Conservation (phyloP, 176 grass and related monocot genomes). For the Eragrostis nindensis region DNA sequence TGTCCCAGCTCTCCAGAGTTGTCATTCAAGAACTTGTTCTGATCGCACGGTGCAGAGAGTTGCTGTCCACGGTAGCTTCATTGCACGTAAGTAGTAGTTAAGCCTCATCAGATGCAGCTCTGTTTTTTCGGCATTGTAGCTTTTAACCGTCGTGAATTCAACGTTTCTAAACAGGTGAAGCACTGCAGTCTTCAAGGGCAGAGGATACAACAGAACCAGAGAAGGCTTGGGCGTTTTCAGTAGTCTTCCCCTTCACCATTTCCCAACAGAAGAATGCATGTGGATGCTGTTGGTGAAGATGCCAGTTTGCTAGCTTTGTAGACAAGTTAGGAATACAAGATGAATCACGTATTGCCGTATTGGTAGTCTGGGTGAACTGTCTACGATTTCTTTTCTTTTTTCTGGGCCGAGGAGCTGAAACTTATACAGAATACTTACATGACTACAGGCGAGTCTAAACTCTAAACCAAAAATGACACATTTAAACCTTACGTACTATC, state of each 20-base stretch:
- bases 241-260: not conserved
- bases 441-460: not conserved
- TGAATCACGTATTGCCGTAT: too few relatives aligned
- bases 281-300: not conserved
- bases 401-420: too few relatives aligned
- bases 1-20: constrained; percentile 58
- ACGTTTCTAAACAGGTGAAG: not conserved
- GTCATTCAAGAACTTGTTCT: constrained; percentile 49
- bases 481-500: not conserved
- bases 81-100: constrained; percentile 81
- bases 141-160: constrained; percentile 15
- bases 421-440: not conserved
- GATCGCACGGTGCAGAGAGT: constrained; percentile 57
- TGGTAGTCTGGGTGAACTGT: too few relatives aligned
- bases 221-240: too few relatives aligned
- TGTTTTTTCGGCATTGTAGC: constrained; percentile 3
- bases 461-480: not conserved
- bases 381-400: too few relatives aligned
- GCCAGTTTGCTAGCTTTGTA: not conserved
- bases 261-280: not conserved
- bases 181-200: too few relatives aligned
- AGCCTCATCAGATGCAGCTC: not conserved
- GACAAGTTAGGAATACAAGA: not conserved
- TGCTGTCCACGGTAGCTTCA: constrained; percentile 57
- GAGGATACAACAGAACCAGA: too few relatives aligned